These are phyloP conservation scores for Cercophora sp. DNA, from an alignment of 495 filamentous ascomycete species.

Conservation along the genomic window DNA sequence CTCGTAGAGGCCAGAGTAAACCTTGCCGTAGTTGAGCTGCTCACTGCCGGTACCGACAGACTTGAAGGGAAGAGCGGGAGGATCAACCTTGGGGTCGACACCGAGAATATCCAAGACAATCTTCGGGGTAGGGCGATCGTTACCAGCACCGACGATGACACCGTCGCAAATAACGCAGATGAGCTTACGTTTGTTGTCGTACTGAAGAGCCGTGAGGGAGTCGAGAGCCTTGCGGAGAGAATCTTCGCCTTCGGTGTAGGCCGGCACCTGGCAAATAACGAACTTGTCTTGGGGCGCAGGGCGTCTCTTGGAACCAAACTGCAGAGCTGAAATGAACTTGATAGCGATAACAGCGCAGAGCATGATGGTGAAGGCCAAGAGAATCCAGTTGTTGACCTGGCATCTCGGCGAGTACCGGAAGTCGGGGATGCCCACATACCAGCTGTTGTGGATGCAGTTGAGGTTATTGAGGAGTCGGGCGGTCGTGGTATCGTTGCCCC, in stretches of 20 bases:
- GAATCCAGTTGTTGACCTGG: slow-evolving; percentile 87
- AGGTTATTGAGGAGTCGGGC: slow-evolving; percentile 52
- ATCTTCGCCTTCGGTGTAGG: slow-evolving; percentile 97
- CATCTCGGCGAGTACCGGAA: slow-evolving; percentile 75
- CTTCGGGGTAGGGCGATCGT: slow-evolving; percentile 94
- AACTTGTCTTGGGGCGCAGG: slow-evolving; percentile 95
- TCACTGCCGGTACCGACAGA: slow-evolving; percentile 85
- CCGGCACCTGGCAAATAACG: slow-evolving; percentile 95
- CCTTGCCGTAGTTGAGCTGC: slow-evolving; percentile 96
- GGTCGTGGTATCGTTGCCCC: slow-evolving; percentile 33
- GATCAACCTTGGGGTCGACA: slow-evolving; percentile 94
- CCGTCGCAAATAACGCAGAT: slow-evolving; percentile 93
- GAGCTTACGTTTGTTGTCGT: slow-evolving; percentile 95
- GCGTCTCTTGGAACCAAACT: slow-evolving; percentile 87
- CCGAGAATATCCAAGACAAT: slow-evolving; percentile 96
- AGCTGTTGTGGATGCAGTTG: slow-evolving; percentile 77
- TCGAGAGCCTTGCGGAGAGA: slow-evolving; percentile 87
- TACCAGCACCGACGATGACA: slow-evolving; percentile 94
- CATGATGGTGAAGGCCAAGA: slow-evolving; percentile 79
- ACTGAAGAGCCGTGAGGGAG: slow-evolving; percentile 87
- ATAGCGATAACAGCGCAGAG: slow-evolving; percentile 73
- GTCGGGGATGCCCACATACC: slow-evolving; percentile 78
- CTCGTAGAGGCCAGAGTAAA: slow-evolving; percentile 97
- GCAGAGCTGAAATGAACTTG: slow-evolving; percentile 92
- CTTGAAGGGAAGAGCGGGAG: slow-evolving; percentile 87